These are phyloP conservation scores for Plantago major DNA, from an alignment of 257 asterid species.

Conservation along the genomic window DNA sequence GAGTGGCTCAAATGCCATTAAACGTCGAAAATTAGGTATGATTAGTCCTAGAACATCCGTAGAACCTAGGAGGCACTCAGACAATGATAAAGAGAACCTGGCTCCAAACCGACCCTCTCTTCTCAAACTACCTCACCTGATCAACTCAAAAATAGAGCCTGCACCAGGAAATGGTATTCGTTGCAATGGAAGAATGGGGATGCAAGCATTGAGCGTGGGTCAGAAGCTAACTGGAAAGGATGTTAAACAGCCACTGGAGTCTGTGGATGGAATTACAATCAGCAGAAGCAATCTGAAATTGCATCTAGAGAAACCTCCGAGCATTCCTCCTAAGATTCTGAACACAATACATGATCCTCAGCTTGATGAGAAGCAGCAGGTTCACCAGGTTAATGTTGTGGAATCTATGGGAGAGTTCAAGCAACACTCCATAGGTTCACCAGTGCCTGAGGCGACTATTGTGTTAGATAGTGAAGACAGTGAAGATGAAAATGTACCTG, in stretches of 20 bases:
- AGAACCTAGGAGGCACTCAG: conserved; percentile 19
- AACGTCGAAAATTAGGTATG: conserved; percentile 35
- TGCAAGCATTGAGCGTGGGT: conserved; percentile 9
- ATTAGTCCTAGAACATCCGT: conserved; percentile 28
- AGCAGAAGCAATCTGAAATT: conserved; percentile 22
- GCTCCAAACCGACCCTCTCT: conserved; percentile 21
- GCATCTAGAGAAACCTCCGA: conserved; percentile 23
- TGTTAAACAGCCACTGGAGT: conserved; percentile 24
- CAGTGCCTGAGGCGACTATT: conserved; percentile 35
- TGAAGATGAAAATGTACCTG: conserved; percentile 45
- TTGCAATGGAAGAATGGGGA: conserved; percentile 14
- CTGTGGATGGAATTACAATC: conserved; percentile 23
- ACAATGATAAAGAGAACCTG: conserved; percentile 43
- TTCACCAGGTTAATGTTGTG: conserved; percentile 21
- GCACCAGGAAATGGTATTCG: conserved; percentile 21
- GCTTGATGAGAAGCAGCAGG: conserved; percentile 28
- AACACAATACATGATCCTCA: conserved; percentile 14
- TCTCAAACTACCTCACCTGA: conserved; percentile 18
- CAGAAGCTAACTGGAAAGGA: conserved; percentile 7
- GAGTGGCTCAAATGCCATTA: conserved; percentile 21
- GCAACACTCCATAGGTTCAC: conserved; percentile 21
- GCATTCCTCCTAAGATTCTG: conserved; percentile 8
- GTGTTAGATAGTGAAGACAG: conserved; percentile 87
- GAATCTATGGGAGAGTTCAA: conserved; percentile 18
- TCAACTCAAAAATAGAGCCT: conserved; percentile 2